Percentiles rank a stretch among this genome's conserved stretches.
Conservation (phyloP, 371 early-diverging fungal genomes). For the Rhizoclosmatium hyalinum region DNA sequence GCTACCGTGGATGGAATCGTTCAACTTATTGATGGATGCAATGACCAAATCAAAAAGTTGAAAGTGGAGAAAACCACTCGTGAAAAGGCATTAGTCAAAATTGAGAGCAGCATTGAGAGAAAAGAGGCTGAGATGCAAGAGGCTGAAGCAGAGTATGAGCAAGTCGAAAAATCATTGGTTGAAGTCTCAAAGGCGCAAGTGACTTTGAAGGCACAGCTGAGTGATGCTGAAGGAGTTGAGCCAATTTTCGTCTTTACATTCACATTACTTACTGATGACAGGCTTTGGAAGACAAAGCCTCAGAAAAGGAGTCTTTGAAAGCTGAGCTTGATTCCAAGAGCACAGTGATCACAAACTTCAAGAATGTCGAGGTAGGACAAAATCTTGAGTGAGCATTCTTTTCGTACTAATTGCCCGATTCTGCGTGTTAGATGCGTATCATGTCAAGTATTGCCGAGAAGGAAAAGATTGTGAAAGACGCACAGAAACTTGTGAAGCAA, state of each 20-base stretch:
- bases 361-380: slow-evolving; percentile 47
- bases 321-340: slow-evolving; percentile 24
- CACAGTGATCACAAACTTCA: slow-evolving; percentile 13
- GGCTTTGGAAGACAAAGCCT: slow-evolving; percentile 25
- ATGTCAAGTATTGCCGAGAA: slow-evolving; percentile 56
- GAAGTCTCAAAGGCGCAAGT: slow-evolving; percentile 1
- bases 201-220: neutral
- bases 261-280: neutral
- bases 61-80: slow-evolving; percentile 73
- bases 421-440: slow-evolving; percentile 40
- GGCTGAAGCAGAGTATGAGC: slow-evolving; percentile 64
- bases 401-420: neutral
- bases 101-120: slow-evolving; percentile 68
- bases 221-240: slow-evolving; percentile 11
- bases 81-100: slow-evolving; percentile 75
- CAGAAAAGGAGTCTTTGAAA: slow-evolving; percentile 18
- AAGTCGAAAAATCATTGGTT: slow-evolving; percentile 41
- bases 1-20: slow-evolving; percentile 81
- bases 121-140: slow-evolving; percentile 73
- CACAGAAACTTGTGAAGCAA: slow-evolving; percentile 18
- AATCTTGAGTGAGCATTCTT: neutral
- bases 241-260: neutral
- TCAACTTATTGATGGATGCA: slow-evolving; percentile 74
- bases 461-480: slow-evolving; percentile 1
- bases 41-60: slow-evolving; percentile 70